Conservation (phyloP, 2,329 filamentous ascomycete genomes). For the Ramularia collo-cygni region DNA sequence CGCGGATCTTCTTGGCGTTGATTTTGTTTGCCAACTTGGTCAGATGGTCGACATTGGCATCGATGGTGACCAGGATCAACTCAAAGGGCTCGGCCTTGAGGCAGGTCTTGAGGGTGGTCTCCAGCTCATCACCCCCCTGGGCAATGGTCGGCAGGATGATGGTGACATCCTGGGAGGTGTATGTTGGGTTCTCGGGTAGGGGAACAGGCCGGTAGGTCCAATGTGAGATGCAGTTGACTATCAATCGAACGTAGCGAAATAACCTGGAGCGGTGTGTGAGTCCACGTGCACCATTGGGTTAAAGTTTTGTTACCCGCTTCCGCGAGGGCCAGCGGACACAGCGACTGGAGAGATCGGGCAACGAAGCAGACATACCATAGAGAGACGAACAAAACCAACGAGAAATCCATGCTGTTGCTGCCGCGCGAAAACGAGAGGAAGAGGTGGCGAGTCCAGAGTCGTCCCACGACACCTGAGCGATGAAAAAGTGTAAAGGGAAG, state of each 20-base stretch:
- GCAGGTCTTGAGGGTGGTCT: constrained; percentile 72
- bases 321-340: constrained; percentile 4
- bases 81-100: constrained; percentile 62
- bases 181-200: constrained; percentile 71
- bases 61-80: constrained; percentile 80
- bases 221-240: constrained; percentile 79
- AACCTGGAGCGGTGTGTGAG: constrained; percentile 50
- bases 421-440: constrained; percentile 28
- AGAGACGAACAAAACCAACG: constrained; percentile 29
- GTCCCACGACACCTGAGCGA: constrained; percentile 23
- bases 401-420: constrained; percentile 29
- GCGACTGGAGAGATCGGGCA: not conserved
- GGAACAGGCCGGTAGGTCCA: constrained; percentile 82
- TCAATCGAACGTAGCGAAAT: constrained; percentile 77
- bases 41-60: constrained; percentile 60
- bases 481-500: constrained; percentile 19
- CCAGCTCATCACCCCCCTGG: constrained; percentile 75
- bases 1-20: constrained; percentile 58
- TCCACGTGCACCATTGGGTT: constrained; percentile 19
- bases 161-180: constrained; percentile 78
- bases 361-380: constrained; percentile 24
- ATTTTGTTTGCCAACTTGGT: constrained; percentile 48
- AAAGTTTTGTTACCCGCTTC: constrained; percentile 16
- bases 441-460: constrained; percentile 20
- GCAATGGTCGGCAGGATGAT: constrained; percentile 92